Conservation (phyloP, 2,329 filamentous ascomycete genomes). For the Beauveria bassiana region DNA sequence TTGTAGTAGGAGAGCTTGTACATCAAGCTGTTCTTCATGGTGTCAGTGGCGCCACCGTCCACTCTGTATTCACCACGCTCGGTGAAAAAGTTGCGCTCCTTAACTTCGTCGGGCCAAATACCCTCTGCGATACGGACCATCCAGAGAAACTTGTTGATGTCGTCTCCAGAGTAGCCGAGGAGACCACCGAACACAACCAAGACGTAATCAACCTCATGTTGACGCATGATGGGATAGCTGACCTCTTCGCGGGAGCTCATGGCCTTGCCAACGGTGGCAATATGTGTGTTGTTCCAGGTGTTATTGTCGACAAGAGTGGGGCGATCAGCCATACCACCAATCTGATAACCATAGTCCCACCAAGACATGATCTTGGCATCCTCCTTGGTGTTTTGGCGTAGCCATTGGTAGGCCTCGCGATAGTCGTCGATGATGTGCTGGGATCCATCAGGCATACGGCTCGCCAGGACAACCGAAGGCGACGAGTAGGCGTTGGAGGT, state of each 20-base stretch:
- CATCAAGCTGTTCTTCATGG: constrained; percentile 99
- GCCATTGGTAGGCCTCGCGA: constrained; percentile 98
- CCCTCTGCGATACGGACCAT: constrained; percentile 99
- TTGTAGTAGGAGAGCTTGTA: constrained; percentile 99
- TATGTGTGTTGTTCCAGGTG: constrained; percentile 99
- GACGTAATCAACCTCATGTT: constrained; percentile 99
- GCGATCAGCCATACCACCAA: constrained; percentile 97
- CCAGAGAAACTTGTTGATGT: constrained; percentile 99
- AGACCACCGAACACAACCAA: constrained; percentile 93
- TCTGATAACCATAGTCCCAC: constrained; percentile 99
- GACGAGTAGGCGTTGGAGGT: constrained; percentile 99
- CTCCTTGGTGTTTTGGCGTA: constrained; percentile 89
- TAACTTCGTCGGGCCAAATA: constrained; percentile 99
- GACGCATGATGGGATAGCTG: constrained; percentile 95
- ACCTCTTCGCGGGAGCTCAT: constrained; percentile 98
- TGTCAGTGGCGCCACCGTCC: constrained; percentile 84
- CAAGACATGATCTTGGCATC: constrained; percentile 99
- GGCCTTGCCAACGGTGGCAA: constrained; percentile 96
- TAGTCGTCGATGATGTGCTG: constrained; percentile 99
- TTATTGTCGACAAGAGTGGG: constrained; percentile 98
- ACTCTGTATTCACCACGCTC: constrained; percentile 88
- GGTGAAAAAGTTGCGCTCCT: constrained; percentile 95
- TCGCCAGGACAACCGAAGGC: constrained; percentile 91
- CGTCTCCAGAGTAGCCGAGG: constrained; percentile 93
- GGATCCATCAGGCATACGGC: constrained; percentile 83